Evolutionary conservation across 805 yeast species (phyloP), one percentile per base, ranked within the genome.

Genomic region (Metschnikowia shivogae): DNA sequence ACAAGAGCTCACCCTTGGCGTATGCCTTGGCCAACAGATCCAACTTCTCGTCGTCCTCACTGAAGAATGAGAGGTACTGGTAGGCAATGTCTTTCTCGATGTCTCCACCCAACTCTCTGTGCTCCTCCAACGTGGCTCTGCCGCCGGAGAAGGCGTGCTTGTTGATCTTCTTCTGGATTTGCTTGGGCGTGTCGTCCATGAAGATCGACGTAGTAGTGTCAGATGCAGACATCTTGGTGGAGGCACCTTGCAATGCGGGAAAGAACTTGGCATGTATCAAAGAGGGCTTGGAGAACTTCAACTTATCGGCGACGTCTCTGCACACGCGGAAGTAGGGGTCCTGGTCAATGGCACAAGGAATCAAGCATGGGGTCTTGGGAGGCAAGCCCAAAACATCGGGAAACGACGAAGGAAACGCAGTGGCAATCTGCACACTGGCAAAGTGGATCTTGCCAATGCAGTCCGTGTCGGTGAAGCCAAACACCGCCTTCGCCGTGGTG

Each of bases 291-390:
- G 89, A 73, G 64, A 78, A 95, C 66, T 84, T 86, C 64, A 93
- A 78, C 67, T 92, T 93, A 60, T 83, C 89, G 9, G 99, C 97
- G 54, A 93, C 99, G 64, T 93, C 99, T 70, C 99, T 80, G 68
- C 96, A 88, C 19, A 93, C 95, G 68, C 99, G 80, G 74, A 93
- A 93, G 68, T 93, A 93, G 27, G 99, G 98, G 67, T 93, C 99
- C 74, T 92, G 99, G 65, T 93, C 99, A 63, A 93, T 93, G 39
- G 99, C 99, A 76, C 99, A 93, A 33, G 99, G 99, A 65, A 93
- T 93, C 65, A 93, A 74, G 68, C 96, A 89, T 50, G 97, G 98
- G 0, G 97, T 89, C 72, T 90, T 93, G 39, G 82, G 73, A 37
- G 95, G 88, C 58, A 84, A 69, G 6, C 88, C 97, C 56, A 93